Evolutionary conservation across 2,329 filamentous ascomycete species (phyloP), one percentile per base, ranked within the genome.

Genomic region (Trichoderma gracile): DNA sequence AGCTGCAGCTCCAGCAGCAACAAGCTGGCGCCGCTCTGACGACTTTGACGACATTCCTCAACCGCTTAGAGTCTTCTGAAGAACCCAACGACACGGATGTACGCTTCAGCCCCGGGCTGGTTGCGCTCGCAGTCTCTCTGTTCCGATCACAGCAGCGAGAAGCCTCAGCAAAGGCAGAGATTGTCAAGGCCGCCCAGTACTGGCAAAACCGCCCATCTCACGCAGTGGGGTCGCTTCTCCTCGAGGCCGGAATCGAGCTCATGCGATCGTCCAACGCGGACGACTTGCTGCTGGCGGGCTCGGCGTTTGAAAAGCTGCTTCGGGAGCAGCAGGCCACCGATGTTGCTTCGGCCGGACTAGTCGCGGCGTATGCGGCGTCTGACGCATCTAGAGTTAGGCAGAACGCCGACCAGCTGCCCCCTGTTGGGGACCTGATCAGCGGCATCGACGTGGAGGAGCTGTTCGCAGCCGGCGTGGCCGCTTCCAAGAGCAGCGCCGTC

Each of bases 81-180:
- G 78, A 80, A 0, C 73, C 82, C 2, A 80, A 84, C 17, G 82
- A 89, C 65, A 81, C 86, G 64, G 87, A 93, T 69, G 85, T 90
- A 27, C 89, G 93, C 12, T 95, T 89, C 75, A 89, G 92, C 27
- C 94, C 95, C 0, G 94, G 94, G 2, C 81, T 99, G 1, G 84
- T 98, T 30, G 92, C 91, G 0, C 81, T 94, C 1, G 81, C 91
- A 3, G 89, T 96, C 10, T 88, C 91, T 2, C 82, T 99, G 0
- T 95, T 97, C 77, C 86, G 86, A 70, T 80, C 83, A 2, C 89
- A 95, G 74, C 89, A 90, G 45, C 90, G 93, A 42, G 89, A 89
- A 68, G 79, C 82, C 25, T 87, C 90, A 33, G 87, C 91, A 67
- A 90, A 90, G 67, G 78, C 80, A 7, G 91, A 95, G 72, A 81